phyloP scores from a whole-genome alignment of 2,329 filamentous ascomycete species.

The Beauveria scarabaeidicola region DNA sequence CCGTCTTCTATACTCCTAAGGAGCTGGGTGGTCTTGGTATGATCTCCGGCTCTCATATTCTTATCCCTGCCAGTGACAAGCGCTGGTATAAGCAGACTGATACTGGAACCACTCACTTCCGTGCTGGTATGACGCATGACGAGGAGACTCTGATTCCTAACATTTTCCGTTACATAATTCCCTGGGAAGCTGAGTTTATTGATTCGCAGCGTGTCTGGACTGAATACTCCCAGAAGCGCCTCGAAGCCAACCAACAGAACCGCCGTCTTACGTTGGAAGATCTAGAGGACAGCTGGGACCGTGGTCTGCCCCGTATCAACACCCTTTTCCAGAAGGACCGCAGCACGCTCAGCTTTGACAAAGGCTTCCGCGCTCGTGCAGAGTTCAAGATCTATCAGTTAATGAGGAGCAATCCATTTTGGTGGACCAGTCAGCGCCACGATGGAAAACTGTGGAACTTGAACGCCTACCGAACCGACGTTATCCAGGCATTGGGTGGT shows the following conservation, averaged over 20 bases:
- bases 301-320: slow-evolving; percentile 94
- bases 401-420: slow-evolving; percentile 99
- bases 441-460: slow-evolving; percentile 97
- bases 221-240: slow-evolving; percentile 94
- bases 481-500: slow-evolving; percentile 91
- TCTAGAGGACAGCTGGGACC: slow-evolving; percentile 96
- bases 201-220: slow-evolving; percentile 99
- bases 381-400: slow-evolving; percentile 98
- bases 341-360: slow-evolving; percentile 95
- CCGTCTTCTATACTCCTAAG: slow-evolving; percentile 98
- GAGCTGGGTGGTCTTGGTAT: slow-evolving; percentile 94
- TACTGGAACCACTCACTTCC: slow-evolving; percentile 91
- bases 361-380: slow-evolving; percentile 88
- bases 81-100: slow-evolving; percentile 98
- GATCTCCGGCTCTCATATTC: slow-evolving; percentile 97
- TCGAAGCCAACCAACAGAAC: slow-evolving; percentile 96
- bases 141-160: slow-evolving; percentile 97
- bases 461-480: slow-evolving; percentile 91
- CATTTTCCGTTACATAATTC: slow-evolving; percentile 98
- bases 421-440: slow-evolving; percentile 97
- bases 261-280: slow-evolving; percentile 90
- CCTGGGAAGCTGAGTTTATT: slow-evolving; percentile 98
- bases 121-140: slow-evolving; percentile 95
- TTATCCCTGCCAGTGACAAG: slow-evolving; percentile 96
- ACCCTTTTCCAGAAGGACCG: slow-evolving; percentile 98